Evolutionary conservation across 306 rosid species (phyloP), one percentile per base, ranked within the genome.

Genomic region (Malus sylvestris): DNA sequence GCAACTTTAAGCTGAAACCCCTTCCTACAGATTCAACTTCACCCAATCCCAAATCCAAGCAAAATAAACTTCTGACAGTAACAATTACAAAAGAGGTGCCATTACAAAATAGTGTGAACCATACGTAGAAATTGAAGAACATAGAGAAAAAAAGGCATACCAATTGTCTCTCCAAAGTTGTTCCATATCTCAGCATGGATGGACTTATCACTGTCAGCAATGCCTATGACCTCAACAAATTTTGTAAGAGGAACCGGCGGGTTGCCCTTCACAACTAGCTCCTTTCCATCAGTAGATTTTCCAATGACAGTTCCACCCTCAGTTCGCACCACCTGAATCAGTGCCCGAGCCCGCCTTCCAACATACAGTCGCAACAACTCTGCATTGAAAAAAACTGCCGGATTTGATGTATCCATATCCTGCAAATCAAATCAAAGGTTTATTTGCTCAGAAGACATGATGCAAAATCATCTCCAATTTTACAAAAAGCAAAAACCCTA

Each of bases 191-290:
- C 95, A 35, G 92, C 93, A 19, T 68, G 85, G 68, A 95, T 90
- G 72, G 92, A 92, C 72, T 82, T 90, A 23, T 95, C 97, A 71
- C 80, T 63, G 67, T 88, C 93, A 82, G 91, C 97, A 79, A 89
- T 77, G 19, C 99, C 99, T 75, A 92, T 78, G 78, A 95, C 97
- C 86, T 95, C 97, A 6, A 95, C 89, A 83, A 85, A 95, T 58
- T 16, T 91, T 49, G 92, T 83, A 65, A 78, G 92, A 77, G 89
- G 75, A 22, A 67, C 46, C 0, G 87, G 76, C 33, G 96, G 88
- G 25, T 85, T 69, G 70, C 97, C 93, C 80, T 86, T 91, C 27
- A 92, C 90, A 69, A 80, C 67, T 44, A 95, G 33, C 79, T 92
- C 89, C 62, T 80, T 83, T 59, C 84, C 97, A 81, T 95, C 99